Percentiles rank a stretch among this genome's conserved stretches.
phyloP scores from a whole-genome alignment of 1,284 basidiomycete species.

The Fomitopsis pinicola region DNA sequence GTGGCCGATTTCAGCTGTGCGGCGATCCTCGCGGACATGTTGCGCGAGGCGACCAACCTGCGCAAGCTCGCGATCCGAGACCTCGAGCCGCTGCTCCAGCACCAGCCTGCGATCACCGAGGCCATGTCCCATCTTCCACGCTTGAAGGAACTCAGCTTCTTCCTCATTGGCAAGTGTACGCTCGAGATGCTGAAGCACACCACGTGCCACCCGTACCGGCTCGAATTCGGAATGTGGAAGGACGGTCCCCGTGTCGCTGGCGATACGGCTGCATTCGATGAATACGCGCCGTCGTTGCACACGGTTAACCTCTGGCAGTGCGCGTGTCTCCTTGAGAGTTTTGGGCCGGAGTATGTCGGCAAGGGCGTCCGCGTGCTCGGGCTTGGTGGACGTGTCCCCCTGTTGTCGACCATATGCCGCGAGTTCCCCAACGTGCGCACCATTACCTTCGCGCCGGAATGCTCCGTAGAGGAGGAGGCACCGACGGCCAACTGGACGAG shows the following conservation, averaged over 20 bases:
- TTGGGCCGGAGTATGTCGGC: constrained; percentile 16
- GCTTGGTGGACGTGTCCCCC: constrained; percentile 19
- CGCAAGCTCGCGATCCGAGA: constrained; percentile 19
- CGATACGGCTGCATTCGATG: constrained; percentile 17
- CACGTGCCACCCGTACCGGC: constrained; percentile 14
- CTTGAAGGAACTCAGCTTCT: constrained; percentile 17
- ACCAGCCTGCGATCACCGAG: constrained; percentile 17
- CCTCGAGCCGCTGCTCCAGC: constrained; percentile 19
- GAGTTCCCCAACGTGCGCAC: constrained; percentile 20
- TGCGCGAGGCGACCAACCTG: constrained; percentile 15
- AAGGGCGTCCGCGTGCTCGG: constrained; percentile 18
- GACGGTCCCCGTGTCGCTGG: constrained; percentile 20
- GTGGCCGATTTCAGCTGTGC: constrained; percentile 19
- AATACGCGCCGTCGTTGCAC: constrained; percentile 13
- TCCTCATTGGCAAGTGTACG: constrained; percentile 19
- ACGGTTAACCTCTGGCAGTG: constrained; percentile 22
- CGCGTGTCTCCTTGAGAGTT: constrained; percentile 20
- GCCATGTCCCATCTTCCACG: constrained; percentile 14
- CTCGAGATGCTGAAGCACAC: constrained; percentile 19
- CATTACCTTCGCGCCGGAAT: constrained; percentile 20
- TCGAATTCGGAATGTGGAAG: constrained; percentile 22
- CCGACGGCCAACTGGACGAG: constrained; percentile 16
- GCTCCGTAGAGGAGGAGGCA: constrained; percentile 19
- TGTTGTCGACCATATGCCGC: constrained; percentile 17
- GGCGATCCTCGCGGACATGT: constrained; percentile 15